phyloP scores from a whole-genome alignment of 306 rosid species.

The Alnus rubra region DNA sequence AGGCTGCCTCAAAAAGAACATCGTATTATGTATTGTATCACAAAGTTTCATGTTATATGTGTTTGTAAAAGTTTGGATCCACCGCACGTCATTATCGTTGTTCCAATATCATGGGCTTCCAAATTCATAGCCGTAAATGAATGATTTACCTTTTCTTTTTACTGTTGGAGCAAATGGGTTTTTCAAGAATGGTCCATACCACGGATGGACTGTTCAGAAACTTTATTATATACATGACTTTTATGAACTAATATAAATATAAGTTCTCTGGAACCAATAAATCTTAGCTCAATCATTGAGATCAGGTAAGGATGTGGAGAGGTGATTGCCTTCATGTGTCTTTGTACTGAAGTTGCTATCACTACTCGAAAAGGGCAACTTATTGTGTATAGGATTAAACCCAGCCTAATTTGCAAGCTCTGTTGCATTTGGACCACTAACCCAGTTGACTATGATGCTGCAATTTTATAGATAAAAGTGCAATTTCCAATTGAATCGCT shows the following conservation, averaged over 20 bases:
- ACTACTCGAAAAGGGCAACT: too few species aligned
- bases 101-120: not conserved
- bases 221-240: not conserved
- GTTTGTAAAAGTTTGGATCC: not conserved
- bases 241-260: not conserved
- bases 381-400: too few species aligned
- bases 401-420: too few species aligned
- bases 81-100: not conserved
- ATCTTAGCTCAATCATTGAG: not conserved
- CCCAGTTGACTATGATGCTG: too few species aligned
- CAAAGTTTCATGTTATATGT: not conserved
- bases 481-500: too few species aligned
- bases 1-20: not conserved
- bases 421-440: too few species aligned
- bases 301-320: not conserved
- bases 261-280: not conserved
- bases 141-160: not conserved
- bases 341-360: too few species aligned
- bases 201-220: not conserved
- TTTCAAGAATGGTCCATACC: not conserved
- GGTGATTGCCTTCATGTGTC: too few species aligned
- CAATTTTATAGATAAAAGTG: too few species aligned
- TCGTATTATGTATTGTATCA: not conserved
- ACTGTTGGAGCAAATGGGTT: not conserved
- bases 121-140: not conserved